phyloP scores from a whole-genome alignment of 192 early-diverging fungal species.

The Podila epicladia region DNA sequence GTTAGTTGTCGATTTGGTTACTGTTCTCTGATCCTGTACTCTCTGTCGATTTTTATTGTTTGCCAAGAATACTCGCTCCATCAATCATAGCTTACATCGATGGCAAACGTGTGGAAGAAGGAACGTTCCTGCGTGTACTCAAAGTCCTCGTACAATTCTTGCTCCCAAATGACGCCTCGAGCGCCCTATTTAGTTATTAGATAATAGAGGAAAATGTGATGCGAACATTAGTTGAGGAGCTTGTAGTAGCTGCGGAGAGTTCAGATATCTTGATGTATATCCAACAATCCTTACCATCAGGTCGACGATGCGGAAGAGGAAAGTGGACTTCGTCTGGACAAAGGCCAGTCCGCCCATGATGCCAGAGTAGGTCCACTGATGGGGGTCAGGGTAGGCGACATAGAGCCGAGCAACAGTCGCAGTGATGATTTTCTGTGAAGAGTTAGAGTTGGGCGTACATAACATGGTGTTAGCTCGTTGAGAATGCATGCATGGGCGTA shows the following conservation, averaged over 20 bases:
- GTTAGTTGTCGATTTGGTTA: no score
- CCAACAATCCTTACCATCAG: slow-evolving; percentile 49
- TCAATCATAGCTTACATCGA: slow-evolving; percentile 59
- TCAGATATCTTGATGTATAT: not conserved
- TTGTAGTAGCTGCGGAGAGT: no score
- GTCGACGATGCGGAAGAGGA: slow-evolving; percentile 78
- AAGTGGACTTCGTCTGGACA: slow-evolving; percentile 69
- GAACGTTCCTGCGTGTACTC: slow-evolving; percentile 67
- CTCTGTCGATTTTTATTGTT: no score
- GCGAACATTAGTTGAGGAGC: not conserved
- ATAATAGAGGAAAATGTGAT: not conserved
- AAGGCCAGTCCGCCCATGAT: slow-evolving; percentile 76
- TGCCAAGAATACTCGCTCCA: no score
- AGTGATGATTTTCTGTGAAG: slow-evolving; percentile 76
- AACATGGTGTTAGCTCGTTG: not conserved
- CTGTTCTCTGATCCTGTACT: no score
- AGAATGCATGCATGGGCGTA: not conserved
- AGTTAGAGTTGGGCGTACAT: not conserved
- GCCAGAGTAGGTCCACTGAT: slow-evolving; percentile 74
- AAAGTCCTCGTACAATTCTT: slow-evolving; percentile 81
- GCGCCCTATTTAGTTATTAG: slow-evolving; percentile 37
- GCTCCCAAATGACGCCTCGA: slow-evolving; percentile 79
- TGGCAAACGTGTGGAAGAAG: slow-evolving; percentile 78
- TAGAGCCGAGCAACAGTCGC: slow-evolving; percentile 82
- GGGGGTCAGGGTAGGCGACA: slow-evolving; percentile 73